A percentile compares a stretch with the other conserved stretches of the same genome.
phyloP scores from a whole-genome alignment of 2,329 filamentous ascomycete species.

The Paramyrothecium roridum region DNA sequence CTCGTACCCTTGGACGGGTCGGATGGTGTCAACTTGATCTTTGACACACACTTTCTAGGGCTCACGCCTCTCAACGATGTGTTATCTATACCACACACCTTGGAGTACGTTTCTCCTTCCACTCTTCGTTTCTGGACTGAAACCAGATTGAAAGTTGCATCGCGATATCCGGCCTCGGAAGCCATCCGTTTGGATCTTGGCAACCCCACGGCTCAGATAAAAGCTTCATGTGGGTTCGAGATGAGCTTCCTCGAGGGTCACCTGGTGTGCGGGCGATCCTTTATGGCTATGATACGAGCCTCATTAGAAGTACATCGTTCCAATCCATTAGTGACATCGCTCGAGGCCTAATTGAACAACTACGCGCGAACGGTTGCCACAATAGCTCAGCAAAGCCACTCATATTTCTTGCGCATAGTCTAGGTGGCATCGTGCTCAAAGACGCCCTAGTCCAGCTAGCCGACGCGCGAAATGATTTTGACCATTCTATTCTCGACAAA shows the following conservation, averaged over 20 bases:
- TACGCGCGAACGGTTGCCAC: not conserved
- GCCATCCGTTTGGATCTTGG: conserved; percentile 10
- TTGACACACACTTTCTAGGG: too few relatives aligned
- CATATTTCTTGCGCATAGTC: not conserved
- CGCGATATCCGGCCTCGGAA: conserved; percentile 5
- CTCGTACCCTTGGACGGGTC: too few relatives aligned
- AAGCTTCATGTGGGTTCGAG: conserved; percentile 8
- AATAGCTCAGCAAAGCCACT: not conserved
- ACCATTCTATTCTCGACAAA: not conserved
- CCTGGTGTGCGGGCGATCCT: conserved; percentile 1
- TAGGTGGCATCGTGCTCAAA: not conserved
- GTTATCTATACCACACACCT: too few relatives aligned
- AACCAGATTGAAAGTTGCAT: too few relatives aligned
- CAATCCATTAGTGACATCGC: not conserved
- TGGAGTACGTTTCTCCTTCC: too few relatives aligned
- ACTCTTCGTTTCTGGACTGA: too few relatives aligned
- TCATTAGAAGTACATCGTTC: not conserved
- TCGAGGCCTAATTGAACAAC: not conserved
- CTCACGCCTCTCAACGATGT: too few relatives aligned
- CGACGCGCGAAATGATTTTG: not conserved
- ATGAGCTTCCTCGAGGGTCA: not conserved
- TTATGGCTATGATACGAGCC: conserved; percentile 5
- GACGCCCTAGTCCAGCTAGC: not conserved
- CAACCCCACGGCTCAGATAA: conserved; percentile 5
- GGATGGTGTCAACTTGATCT: too few relatives aligned